A percentile compares a stretch with the other conserved stretches of the same genome.
phyloP scores from a whole-genome alignment of 441 rosid genomes.

The Theobroma grandiflorum region DNA sequence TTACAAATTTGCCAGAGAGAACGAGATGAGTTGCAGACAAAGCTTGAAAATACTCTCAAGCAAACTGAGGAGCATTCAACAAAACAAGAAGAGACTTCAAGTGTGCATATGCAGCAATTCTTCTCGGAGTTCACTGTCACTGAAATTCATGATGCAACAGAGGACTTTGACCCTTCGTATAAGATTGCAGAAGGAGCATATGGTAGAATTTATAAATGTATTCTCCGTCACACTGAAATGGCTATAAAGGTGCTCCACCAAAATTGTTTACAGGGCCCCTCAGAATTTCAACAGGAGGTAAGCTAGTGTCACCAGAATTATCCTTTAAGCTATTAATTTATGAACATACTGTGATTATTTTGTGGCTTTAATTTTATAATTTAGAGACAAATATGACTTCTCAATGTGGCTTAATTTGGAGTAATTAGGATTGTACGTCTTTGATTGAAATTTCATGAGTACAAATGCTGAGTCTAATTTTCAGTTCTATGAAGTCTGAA shows the following conservation, averaged over 20 bases:
- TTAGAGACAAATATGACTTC: background rate
- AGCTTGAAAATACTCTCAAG: constrained; percentile 51
- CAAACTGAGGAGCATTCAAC: constrained; percentile 48
- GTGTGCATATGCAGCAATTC: constrained; percentile 29
- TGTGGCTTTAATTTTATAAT: background rate
- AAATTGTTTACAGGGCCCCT: constrained; percentile 43
- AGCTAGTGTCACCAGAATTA: background rate
- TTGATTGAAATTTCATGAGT: background rate
- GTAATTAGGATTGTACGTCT: background rate
- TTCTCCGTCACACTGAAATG: constrained; percentile 47
- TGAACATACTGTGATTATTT: background rate
- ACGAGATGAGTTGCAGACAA: constrained; percentile 46
- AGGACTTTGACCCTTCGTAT: constrained; percentile 41
- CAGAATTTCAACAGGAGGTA: constrained; percentile 53
- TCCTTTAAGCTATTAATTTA: background rate
- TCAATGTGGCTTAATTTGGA: background rate
- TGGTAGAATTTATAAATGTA: constrained; percentile 50
- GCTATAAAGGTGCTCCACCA: constrained; percentile 50
- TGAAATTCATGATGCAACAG: constrained; percentile 55
- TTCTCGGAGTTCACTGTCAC: constrained; percentile 46
- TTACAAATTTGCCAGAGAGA: constrained; percentile 45
- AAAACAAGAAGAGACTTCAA: constrained; percentile 33
- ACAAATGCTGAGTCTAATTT: background rate
- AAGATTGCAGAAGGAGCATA: constrained; percentile 58
- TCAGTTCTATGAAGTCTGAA: background rate